Conservation (phyloP, 208 protist species). For the Crithidia bombi region DNA sequence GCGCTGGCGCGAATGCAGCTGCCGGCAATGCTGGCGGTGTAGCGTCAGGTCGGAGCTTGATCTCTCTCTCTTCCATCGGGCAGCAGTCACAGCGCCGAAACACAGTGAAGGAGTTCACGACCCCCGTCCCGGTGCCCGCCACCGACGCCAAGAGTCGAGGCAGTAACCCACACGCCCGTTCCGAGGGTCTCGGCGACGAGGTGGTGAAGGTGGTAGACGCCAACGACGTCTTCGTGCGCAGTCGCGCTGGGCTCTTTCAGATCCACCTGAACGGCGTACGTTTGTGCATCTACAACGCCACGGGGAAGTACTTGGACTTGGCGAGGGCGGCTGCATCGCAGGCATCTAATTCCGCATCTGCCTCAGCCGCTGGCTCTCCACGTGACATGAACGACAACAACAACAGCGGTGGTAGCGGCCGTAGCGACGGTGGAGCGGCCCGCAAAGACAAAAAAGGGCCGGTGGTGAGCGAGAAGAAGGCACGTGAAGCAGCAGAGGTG, state of each 20-base stretch:
- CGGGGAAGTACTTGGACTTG: constrained; percentile 76
- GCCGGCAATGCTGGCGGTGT: background rate
- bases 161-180: constrained; percentile 14
- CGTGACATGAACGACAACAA: constrained; percentile 20
- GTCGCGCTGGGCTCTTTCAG: constrained; percentile 58
- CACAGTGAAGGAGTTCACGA: constrained; percentile 23
- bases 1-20: background rate
- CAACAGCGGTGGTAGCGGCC: background rate
- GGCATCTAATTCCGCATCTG: constrained; percentile 3
- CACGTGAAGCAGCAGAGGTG: background rate
- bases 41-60: too few relatives aligned
- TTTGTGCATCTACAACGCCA: constrained; percentile 84
- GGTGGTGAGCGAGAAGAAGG: background rate
- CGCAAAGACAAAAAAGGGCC: constrained; percentile 5
- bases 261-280: constrained; percentile 88
- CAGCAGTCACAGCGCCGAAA: constrained; percentile 14
- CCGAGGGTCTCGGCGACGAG: constrained; percentile 36
- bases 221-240: constrained; percentile 58
- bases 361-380: background rate
- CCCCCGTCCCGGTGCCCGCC: constrained; percentile 9
- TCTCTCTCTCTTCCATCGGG: too few relatives aligned
- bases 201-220: constrained; percentile 66
- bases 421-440: background rate
- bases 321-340: constrained; percentile 14
- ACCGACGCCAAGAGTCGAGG: constrained; percentile 5